A percentile compares a stretch with the other conserved stretches of the same genome.
Evolutionary conservation across 208 protist species (phyloP).

Genomic region (Trypanosoma grayi): DNA sequence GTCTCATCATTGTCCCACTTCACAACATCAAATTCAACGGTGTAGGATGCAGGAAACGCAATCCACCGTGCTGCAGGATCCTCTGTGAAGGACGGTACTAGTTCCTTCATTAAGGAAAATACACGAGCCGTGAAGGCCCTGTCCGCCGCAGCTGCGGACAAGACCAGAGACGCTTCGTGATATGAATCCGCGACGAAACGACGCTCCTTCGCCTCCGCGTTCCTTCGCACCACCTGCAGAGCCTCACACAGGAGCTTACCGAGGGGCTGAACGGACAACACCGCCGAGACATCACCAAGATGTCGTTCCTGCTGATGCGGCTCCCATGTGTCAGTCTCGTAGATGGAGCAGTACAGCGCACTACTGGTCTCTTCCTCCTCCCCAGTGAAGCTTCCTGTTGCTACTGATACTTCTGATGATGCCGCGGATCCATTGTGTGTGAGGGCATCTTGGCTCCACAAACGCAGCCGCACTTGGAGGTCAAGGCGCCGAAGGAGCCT

Average conservation of each 20-base stretch:
- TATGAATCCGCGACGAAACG: neutral
- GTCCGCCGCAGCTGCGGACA: neutral
- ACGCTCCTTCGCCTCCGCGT: conserved; percentile 10
- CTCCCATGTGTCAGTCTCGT: conserved; percentile 28
- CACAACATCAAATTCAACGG: conserved; percentile 7
- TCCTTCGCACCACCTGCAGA: conserved; percentile 3
- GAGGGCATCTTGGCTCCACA: conserved; percentile 1
- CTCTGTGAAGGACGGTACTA: neutral
- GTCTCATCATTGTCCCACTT: neutral
- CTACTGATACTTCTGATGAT: neutral
- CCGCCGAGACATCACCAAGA: conserved; percentile 5
- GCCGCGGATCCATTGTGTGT: neutral
- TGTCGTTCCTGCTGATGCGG: conserved; percentile 9
- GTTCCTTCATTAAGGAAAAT: neutral
- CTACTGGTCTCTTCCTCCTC: neutral
- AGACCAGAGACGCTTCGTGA: conserved; percentile 4
- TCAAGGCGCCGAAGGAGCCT: conserved; percentile 11
- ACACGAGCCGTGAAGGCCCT: neutral
- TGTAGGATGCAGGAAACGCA: conserved; percentile 1
- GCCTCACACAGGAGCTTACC: conserved; percentile 13
- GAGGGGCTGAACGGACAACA: neutral
- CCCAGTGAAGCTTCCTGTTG: neutral
- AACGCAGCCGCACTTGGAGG: conserved; percentile 16
- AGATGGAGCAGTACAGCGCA: conserved; percentile 17
- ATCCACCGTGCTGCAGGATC: conserved; percentile 1